These are phyloP conservation scores for Mycena leptocephala DNA, from an alignment of 768 basidiomycete species.

Conservation along the genomic window DNA sequence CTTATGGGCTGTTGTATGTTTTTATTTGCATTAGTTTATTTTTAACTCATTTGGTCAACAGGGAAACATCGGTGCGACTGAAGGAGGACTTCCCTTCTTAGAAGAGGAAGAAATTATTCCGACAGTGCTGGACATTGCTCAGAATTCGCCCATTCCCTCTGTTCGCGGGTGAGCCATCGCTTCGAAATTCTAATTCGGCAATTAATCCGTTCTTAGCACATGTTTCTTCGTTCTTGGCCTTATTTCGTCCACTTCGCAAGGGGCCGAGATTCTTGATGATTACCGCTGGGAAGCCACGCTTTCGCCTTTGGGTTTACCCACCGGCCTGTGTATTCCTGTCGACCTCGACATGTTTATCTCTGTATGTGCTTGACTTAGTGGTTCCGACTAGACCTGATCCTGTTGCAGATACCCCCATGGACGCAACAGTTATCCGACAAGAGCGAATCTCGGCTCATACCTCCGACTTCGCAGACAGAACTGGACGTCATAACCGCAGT, in stretches of 20 bases:
- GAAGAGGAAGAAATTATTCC: slow-evolving; percentile 97
- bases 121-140: slow-evolving; percentile 91
- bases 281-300: slow-evolving; percentile 94
- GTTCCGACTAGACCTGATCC: not conserved
- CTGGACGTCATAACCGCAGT: slow-evolving; percentile 91
- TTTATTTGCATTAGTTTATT: not conserved
- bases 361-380: slow-evolving; percentile 61
- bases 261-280: slow-evolving; percentile 94
- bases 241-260: slow-evolving; percentile 92
- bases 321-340: slow-evolving; percentile 92
- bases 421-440: slow-evolving; percentile 54
- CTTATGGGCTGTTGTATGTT: slow-evolving; percentile 94
- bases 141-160: slow-evolving; percentile 90
- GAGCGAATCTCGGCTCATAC: slow-evolving; percentile 68
- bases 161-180: slow-evolving; percentile 83
- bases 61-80: slow-evolving; percentile 95
- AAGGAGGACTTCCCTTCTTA: slow-evolving; percentile 93
- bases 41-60: slow-evolving; percentile 47
- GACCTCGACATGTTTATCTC: slow-evolving; percentile 86
- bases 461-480: slow-evolving; percentile 80
- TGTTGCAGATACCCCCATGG: slow-evolving; percentile 81
- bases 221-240: slow-evolving; percentile 97
- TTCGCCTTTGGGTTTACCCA: slow-evolving; percentile 88
- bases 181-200: not conserved
- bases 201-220: slow-evolving; percentile 69